phyloP scores from a whole-genome alignment of 345 rosid species.

The Pugionium dolabratum region DNA sequence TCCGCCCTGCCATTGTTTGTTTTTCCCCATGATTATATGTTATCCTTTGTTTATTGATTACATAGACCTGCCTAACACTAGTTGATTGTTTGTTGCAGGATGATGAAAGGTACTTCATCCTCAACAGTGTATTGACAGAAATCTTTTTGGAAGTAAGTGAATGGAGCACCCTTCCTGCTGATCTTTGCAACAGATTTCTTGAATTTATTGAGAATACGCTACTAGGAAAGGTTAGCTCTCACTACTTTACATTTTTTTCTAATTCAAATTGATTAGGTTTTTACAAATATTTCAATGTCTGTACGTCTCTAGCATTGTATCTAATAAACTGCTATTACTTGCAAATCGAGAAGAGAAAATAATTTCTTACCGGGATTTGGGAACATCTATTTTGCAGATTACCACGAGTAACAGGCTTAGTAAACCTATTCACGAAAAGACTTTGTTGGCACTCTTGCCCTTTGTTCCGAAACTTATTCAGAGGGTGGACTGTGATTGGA shows the following conservation, averaged over 20 bases:
- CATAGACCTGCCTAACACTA: conserved; percentile 15
- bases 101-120: conserved; percentile 59
- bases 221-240: conserved; percentile 61
- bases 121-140: conserved; percentile 63
- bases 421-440: conserved; percentile 51
- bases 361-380: conserved; percentile 17
- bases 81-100: conserved; percentile 52
- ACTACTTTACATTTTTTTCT: conserved; percentile 3
- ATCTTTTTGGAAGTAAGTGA: conserved; percentile 66
- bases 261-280: conserved; percentile 1
- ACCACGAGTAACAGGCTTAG: conserved; percentile 45
- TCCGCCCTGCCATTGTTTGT: background rate
- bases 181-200: conserved; percentile 55
- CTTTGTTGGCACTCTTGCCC: conserved; percentile 51
- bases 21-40: background rate
- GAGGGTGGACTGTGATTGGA: conserved; percentile 54
- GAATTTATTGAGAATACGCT: conserved; percentile 63
- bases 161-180: conserved; percentile 54
- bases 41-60: background rate
- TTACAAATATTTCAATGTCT: background rate
- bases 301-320: background rate
- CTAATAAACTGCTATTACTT: conserved; percentile 11
- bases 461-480: conserved; percentile 67
- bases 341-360: conserved; percentile 5
- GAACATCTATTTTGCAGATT: conserved; percentile 45